Conservation (phyloP, 1,284 basidiomycete genomes). For the Malassezia sympodialis region DNA sequence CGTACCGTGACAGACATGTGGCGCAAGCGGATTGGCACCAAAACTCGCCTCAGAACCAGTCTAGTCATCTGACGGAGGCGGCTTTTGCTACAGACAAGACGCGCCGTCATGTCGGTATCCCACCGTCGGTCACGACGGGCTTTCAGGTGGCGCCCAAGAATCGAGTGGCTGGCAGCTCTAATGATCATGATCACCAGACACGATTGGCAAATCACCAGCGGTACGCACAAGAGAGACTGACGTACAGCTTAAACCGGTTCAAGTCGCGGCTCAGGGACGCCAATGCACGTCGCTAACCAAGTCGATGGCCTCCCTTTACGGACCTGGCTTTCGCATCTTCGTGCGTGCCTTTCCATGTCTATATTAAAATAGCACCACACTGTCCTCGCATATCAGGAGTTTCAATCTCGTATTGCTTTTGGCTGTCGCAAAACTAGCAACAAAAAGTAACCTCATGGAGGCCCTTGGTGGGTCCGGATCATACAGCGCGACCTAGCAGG, state of each 20-base stretch:
- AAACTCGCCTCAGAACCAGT: slow-evolving; percentile 20
- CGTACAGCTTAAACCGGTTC: slow-evolving; percentile 29
- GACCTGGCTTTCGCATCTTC: not conserved
- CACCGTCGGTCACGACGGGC: slow-evolving; percentile 31
- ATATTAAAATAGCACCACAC: not conserved
- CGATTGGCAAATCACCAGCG: slow-evolving; percentile 31
- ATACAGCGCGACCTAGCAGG: slow-evolving; percentile 3
- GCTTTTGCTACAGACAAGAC: slow-evolving; percentile 14
- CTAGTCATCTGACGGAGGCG: slow-evolving; percentile 4
- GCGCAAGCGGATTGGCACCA: slow-evolving; percentile 31
- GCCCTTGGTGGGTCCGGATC: not conserved
- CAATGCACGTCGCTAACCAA: slow-evolving; percentile 14
- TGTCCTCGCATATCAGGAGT: not conserved
- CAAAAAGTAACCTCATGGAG: not conserved
- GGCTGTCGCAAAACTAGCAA: slow-evolving; percentile 10
- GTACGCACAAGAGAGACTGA: not conserved
- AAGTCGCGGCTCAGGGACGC: slow-evolving; percentile 32
- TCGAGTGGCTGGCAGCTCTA: slow-evolving; percentile 21
- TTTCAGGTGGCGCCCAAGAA: slow-evolving; percentile 32
- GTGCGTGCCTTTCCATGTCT: not conserved
- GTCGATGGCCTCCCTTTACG: not conserved
- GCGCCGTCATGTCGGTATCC: slow-evolving; percentile 31
- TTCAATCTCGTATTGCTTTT: slow-evolving; percentile 16
- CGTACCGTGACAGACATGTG: slow-evolving; percentile 40
- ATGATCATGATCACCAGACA: slow-evolving; percentile 28